Evolutionary conservation across 495 filamentous ascomycete genomes (phyloP).

Genomic region (Immersiella caudata): DNA sequence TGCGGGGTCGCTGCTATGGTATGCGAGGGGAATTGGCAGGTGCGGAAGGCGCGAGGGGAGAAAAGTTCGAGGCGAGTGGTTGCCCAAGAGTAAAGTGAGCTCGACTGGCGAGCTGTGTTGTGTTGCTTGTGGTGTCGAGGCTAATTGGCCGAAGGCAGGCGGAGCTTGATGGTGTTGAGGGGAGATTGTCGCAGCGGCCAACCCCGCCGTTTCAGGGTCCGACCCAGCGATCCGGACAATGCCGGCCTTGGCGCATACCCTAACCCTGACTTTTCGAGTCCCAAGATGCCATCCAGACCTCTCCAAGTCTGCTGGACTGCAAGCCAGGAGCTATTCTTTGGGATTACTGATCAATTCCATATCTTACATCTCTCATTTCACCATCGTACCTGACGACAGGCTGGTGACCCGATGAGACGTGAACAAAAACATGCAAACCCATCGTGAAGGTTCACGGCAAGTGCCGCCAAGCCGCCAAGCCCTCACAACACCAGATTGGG

Average conservation of each 20-base stretch:
- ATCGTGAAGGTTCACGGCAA: background rate
- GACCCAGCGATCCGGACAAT: background rate
- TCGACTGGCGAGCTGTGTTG: background rate
- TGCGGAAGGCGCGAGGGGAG: background rate
- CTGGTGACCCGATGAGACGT: background rate
- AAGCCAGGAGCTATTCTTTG: too few species aligned
- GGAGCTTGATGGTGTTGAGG: background rate
- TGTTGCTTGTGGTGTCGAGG: background rate
- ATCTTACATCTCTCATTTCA: background rate
- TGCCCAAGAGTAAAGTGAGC: background rate
- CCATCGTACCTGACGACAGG: background rate
- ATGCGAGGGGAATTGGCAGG: background rate
- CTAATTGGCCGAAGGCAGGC: background rate
- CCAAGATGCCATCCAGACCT: background rate
- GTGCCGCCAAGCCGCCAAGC: background rate
- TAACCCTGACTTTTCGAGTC: background rate
- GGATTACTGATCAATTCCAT: background rate
- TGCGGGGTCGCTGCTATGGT: background rate
- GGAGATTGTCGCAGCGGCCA: background rate
- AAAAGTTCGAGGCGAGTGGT: background rate
- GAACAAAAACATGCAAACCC: background rate
- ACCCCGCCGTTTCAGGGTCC: slow-evolving; percentile 7
- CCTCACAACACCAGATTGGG: background rate
- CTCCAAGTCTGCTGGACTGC: background rate
- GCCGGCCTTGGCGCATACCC: slow-evolving; percentile 1